A percentile compares a stretch with the other conserved stretches of the same genome.
These are phyloP conservation scores for Oryza longistaminata DNA, from an alignment of 176 grass and related monocot genomes.

Conservation along the genomic window DNA sequence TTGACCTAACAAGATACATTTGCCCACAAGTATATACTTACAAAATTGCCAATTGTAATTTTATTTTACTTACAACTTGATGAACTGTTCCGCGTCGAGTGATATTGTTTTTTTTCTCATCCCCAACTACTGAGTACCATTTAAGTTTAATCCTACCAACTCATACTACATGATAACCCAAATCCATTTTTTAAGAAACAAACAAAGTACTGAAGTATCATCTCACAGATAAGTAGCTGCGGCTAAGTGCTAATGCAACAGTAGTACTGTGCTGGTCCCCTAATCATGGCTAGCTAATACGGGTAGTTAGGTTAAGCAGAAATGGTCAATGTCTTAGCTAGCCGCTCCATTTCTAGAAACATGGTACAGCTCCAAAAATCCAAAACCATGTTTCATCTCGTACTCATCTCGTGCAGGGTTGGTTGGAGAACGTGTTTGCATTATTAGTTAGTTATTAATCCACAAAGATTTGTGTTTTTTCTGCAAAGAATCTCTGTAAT, in stretches of 20 bases:
- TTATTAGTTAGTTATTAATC: not conserved
- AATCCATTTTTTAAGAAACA: not conserved
- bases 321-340: not conserved
- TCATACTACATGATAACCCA: not conserved
- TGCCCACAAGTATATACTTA: not conserved
- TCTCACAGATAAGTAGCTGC: not conserved
- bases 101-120: not conserved
- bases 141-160: not conserved
- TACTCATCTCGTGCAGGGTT: not conserved
- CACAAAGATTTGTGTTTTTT: not conserved
- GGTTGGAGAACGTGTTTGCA: not conserved
- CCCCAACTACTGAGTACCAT: not conserved
- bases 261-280: not conserved
- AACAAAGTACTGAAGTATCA: not conserved
- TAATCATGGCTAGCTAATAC: not conserved
- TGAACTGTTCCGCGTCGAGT: not conserved
- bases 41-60: not conserved
- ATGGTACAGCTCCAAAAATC: not conserved
- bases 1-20: too few relatives aligned
- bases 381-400: not conserved
- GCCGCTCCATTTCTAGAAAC: not conserved
- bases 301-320: not conserved
- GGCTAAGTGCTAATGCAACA: not conserved
- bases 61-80: not conserved
- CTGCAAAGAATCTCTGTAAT: not conserved